Base-by-base conservation (phyloP, 1,284 basidiomycete species). In the Phellinidium pouzarii region DNA sequence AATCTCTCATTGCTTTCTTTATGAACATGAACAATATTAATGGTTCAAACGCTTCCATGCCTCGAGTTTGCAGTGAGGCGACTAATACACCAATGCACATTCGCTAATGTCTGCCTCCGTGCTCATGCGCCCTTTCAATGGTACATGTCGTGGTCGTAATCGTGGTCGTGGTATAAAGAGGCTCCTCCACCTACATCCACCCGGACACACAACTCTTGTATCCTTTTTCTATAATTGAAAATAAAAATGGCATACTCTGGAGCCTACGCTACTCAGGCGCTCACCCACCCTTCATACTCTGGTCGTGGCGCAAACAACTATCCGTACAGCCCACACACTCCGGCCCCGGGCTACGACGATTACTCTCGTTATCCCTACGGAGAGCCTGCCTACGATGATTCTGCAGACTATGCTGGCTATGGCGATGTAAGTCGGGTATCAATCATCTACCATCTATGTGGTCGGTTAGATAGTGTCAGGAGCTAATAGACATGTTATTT, bases 301-400 rank as follows among this genome's bases (percentile, higher is more conserved):
- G 42, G 45, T 34, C 40, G 46, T 27, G 38, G 49, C 14, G 52
- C 25, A 26, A 54, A n/a, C 17, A 34, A 17, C 38, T 49, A 40
- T 40, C 36, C 47, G n/a, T 38, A 23, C 31, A 49, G 50, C 19
- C 54, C 54, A 20, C 48, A 50, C 23, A 56, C 54, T 17, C 53
- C 53, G 4, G 53, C 36, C 8, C 48, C 44, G 11, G 45, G 44
- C 17, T 48, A 52, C 27, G 50, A 56, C 27, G 54, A 56, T 47
- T 56, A 52, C 42, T 46, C 50, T 11, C 54, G 42, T 11, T 56
- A 56, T 41, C 50, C 50, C 17, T 56, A 56, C 19, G 54, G 54
- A 20, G 54, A 56, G 11, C 50, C 50, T 19, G 44, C 44, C 22
- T 56, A 56, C 46, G 54, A 56, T 40, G 54, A 56, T 23, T 44